Base-by-base conservation (phyloP, 306 rosid species). In the Vicia faba region DNA sequence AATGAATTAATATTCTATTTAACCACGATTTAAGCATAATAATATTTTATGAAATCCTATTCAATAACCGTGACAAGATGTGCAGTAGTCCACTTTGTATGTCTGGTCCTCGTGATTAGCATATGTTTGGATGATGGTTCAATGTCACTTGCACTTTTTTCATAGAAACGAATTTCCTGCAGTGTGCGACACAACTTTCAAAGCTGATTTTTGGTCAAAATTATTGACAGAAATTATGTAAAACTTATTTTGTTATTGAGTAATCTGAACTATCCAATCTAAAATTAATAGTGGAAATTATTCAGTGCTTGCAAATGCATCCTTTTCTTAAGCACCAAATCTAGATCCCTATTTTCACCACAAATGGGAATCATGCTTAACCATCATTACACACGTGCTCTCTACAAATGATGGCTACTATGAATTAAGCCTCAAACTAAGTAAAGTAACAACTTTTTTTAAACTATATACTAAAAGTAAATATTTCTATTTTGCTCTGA, bases 341-440 rank as follows among this genome's bases (percentile, higher is more conserved):
- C 48, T 12, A 43, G 2, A 43, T 43, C 48, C 48, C 26, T 49
- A 55, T 55, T 78, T 78, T 56, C 68, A 73, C 68, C 76, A 62
- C 75, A 66, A 73, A 56, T 64, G 68, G 60, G 36, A 69, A 66
- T 73, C 64, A 69, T 56, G 56, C 25, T 14, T 29, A 12, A 48
- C 35, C 73, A 74, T 79, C 79, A 79, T 74, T 48, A 69, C 79
- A 64, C 80, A 79, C 83, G 83, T 69, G 79, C 79, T 79, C 76
- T 73, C 68, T 26, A 58, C 33, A 57, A 79, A 69, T 79, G 70
- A 79, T 79, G 83, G 31, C 73, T 31, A 41, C 70, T 57, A 69
- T 74, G 79, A 74, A 79, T 57, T 65, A 79, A 79, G 70, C 73
- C 66, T 57, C 69, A 60, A 39, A 69, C 76, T 46, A 69, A 64